These are phyloP conservation scores for Mollisia scopiformis DNA, from an alignment of 2,329 filamentous ascomycete genomes.

Conservation along the genomic window DNA sequence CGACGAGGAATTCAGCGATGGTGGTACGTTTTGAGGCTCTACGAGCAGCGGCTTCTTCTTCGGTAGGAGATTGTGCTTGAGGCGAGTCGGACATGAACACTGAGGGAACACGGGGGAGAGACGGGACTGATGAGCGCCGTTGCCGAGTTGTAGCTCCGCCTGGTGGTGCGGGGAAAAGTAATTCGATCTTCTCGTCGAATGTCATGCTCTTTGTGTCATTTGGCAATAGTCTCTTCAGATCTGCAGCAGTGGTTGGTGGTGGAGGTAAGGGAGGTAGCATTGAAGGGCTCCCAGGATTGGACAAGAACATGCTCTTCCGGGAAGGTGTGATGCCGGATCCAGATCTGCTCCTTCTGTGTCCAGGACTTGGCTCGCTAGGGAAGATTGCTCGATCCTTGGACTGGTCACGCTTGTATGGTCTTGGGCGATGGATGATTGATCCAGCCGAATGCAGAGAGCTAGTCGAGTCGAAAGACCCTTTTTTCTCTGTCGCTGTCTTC, in stretches of 20 bases:
- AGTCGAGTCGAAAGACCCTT: conserved; percentile 16
- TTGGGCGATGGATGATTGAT: conserved; percentile 38
- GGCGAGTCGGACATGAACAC: conserved; percentile 25
- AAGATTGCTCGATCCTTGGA: conserved; percentile 48
- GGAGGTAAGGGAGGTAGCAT: conserved; percentile 53
- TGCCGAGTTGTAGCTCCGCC: conserved; percentile 29
- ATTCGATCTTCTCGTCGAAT: conserved; percentile 58
- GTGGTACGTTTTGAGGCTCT: conserved; percentile 33
- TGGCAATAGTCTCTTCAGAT: conserved; percentile 45
- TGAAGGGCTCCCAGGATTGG: conserved; percentile 49
- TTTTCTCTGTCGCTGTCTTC: conserved; percentile 25
- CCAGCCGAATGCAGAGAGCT: conserved; percentile 21
- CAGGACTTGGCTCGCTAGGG: conserved; percentile 46
- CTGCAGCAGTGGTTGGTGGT: conserved; percentile 44
- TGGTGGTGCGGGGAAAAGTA: conserved; percentile 49
- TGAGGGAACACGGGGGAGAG: conserved; percentile 42
- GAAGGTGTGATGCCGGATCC: conserved; percentile 47
- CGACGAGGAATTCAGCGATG: conserved; percentile 26
- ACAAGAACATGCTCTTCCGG: conserved; percentile 49
- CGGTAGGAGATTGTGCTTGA: conserved; percentile 22
- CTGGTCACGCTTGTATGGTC: conserved; percentile 32
- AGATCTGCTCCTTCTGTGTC: conserved; percentile 51
- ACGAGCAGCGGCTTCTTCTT: conserved; percentile 30
- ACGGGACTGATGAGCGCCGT: conserved; percentile 48
- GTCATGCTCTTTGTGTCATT: conserved; percentile 62